Evolutionary conservation across 805 yeast species (phyloP).

Genomic region (Saturnispora saitoi): DNA sequence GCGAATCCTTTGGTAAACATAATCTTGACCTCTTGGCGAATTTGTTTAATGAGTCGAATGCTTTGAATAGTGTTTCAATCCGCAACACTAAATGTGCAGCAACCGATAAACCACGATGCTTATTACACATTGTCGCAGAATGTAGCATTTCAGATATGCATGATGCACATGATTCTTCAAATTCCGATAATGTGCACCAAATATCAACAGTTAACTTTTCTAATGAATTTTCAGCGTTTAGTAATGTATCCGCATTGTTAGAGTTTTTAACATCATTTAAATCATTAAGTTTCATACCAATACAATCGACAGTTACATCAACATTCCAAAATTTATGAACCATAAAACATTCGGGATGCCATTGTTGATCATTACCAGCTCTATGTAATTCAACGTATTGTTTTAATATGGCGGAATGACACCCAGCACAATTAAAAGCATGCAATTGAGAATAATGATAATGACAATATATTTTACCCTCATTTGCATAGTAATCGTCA

Average conservation of each 20-base stretch:
- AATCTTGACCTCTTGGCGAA: constrained; percentile 17
- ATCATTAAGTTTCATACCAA: constrained; percentile 31
- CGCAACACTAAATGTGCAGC: constrained; percentile 66
- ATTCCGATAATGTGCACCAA: constrained; percentile 82
- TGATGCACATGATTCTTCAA: constrained; percentile 84
- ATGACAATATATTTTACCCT: constrained; percentile 77
- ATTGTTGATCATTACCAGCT: constrained; percentile 87
- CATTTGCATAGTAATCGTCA: constrained; percentile 86
- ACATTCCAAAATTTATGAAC: constrained; percentile 96
- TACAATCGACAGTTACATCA: constrained; percentile 52
- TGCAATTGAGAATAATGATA: constrained; percentile 80
- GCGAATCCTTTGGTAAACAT: constrained; percentile 2
- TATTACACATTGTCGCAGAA: constrained; percentile 67
- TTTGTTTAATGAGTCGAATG: constrained; percentile 46
- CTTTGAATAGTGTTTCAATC: constrained; percentile 67
- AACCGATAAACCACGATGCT: constrained; percentile 54
- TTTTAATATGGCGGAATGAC: constrained; percentile 81
- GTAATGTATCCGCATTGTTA: constrained; percentile 40
- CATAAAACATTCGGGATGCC: constrained; percentile 99
- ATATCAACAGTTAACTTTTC: constrained; percentile 51
- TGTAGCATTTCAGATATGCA: constrained; percentile 89
- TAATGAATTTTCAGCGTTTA: constrained; percentile 53
- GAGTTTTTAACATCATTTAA: constrained; percentile 32
- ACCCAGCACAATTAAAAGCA: constrained; percentile 90
- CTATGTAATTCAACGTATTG: constrained; percentile 89